phyloP scores from a whole-genome alignment of 2,329 filamentous ascomycete species.

The Tolypocladium cylindrosporum region DNA sequence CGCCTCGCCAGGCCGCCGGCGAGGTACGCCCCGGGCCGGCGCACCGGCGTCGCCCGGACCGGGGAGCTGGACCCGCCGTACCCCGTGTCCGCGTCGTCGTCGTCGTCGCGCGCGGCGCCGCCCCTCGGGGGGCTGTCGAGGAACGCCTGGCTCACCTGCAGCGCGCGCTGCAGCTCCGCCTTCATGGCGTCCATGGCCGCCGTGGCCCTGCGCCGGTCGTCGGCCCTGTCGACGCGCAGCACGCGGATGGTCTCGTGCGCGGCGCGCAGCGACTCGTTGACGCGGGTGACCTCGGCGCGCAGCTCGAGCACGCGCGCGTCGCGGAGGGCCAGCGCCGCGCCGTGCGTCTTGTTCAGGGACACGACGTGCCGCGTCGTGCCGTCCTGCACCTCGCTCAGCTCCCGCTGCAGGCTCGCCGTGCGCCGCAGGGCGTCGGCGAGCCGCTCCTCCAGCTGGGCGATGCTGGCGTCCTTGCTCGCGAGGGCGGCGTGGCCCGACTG shows the following conservation, averaged over 20 bases:
- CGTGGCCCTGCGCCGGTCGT: constrained; percentile 29
- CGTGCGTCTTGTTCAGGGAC: constrained; percentile 30
- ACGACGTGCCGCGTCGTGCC: constrained; percentile 20
- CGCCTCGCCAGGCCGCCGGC: constrained; percentile 18
- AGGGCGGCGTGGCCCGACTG: constrained; percentile 23
- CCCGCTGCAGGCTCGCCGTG: constrained; percentile 24
- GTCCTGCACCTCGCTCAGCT: constrained; percentile 28
- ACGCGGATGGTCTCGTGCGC: constrained; percentile 36
- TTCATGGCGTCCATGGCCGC: constrained; percentile 39
- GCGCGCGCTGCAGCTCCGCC: constrained; percentile 38
- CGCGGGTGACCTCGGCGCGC: constrained; percentile 34
- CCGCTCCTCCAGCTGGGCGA: constrained; percentile 32
- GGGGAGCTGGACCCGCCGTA: background rate
- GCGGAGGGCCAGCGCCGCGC: constrained; percentile 35
- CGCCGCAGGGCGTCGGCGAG: constrained; percentile 30
- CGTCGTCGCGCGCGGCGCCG: background rate
- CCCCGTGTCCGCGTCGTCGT: background rate
- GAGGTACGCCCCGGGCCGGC: constrained; percentile 10
- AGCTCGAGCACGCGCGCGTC: constrained; percentile 42
- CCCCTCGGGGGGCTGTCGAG: constrained; percentile 10
- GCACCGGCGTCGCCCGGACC: background rate
- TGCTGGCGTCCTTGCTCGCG: constrained; percentile 23
- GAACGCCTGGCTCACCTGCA: constrained; percentile 36
- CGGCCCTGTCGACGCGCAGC: constrained; percentile 37
- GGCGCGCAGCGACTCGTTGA: constrained; percentile 32